These are phyloP conservation scores for Aspergillus ustus DNA, from an alignment of 2,329 filamentous ascomycete genomes.

Conservation along the genomic window DNA sequence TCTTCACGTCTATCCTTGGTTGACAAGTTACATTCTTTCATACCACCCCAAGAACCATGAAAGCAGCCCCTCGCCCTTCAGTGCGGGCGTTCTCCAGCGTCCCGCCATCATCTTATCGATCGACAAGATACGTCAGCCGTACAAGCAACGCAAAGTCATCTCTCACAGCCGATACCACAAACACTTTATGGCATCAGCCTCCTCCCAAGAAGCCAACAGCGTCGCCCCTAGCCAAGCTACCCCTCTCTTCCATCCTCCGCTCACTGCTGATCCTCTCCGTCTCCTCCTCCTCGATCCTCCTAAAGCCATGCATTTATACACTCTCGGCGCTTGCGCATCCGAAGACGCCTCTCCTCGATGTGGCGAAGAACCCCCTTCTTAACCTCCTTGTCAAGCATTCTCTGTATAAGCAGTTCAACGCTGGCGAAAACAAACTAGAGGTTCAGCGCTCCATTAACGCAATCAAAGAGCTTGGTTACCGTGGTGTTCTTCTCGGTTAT, in stretches of 20 bases:
- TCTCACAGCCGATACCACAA: constrained; percentile 30
- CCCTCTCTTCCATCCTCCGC: constrained; percentile 42
- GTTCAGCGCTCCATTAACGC: constrained; percentile 51
- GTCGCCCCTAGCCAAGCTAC: constrained; percentile 42
- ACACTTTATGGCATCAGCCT: constrained; percentile 28
- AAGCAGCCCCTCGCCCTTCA: constrained; percentile 30
- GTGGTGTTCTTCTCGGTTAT: constrained; percentile 59
- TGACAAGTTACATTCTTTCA: constrained; percentile 1
- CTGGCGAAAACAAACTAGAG: constrained; percentile 55
- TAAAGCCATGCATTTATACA: constrained; percentile 71
- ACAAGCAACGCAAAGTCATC: constrained; percentile 40
- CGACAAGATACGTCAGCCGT: constrained; percentile 35
- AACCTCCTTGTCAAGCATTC: constrained; percentile 51
- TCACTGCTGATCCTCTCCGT: constrained; percentile 43
- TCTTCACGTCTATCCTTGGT: neutral
- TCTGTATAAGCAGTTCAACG: constrained; percentile 63
- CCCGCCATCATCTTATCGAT: constrained; percentile 17
- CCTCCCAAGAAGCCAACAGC: constrained; percentile 30
- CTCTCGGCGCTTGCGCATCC: constrained; percentile 63
- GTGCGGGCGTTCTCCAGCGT: constrained; percentile 27
- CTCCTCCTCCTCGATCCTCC: constrained; percentile 57
- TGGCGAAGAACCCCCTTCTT: constrained; percentile 54
- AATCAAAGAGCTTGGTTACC: constrained; percentile 56
- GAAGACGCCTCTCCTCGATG: constrained; percentile 50
- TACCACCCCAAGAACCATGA: constrained; percentile 27